A percentile compares a stretch with the other conserved stretches of the same genome.
Conservation (phyloP, 2,329 filamentous ascomycete genomes). For the Aspergillus ibericus region DNA sequence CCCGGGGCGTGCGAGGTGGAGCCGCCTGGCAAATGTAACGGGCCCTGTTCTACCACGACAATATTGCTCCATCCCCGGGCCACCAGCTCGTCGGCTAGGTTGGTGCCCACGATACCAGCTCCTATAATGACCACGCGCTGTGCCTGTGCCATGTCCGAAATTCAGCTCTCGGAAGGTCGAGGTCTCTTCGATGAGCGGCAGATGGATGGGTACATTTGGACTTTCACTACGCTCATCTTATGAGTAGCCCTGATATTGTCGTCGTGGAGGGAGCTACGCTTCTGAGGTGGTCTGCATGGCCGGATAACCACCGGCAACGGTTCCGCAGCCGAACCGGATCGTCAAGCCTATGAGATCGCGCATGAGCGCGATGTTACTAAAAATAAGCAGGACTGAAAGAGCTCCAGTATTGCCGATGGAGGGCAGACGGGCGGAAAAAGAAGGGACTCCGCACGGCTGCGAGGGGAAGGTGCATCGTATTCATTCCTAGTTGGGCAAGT, state of each 20-base stretch:
- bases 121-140: slow-evolving; percentile 60
- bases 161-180: too few relatives aligned
- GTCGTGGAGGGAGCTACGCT: not conserved
- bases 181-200: too few relatives aligned
- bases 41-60: slow-evolving; percentile 65
- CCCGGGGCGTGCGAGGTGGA: slow-evolving; percentile 67
- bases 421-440: too few relatives aligned
- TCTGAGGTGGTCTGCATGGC: not conserved
- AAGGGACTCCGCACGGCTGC: too few relatives aligned
- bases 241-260: not conserved
- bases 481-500: not conserved
- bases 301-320: not conserved
- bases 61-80: slow-evolving; percentile 63
- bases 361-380: not conserved
- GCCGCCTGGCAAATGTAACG: slow-evolving; percentile 62
- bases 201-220: too few relatives aligned
- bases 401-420: too few relatives aligned
- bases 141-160: slow-evolving; percentile 8
- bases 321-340: not conserved
- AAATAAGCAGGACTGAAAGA: not conserved
- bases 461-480: not conserved
- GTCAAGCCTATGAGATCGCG: not conserved
- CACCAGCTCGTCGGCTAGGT: slow-evolving; percentile 64
- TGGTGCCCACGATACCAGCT: slow-evolving; percentile 64
- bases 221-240: not conserved